These are phyloP conservation scores for Panus rudis DNA, from an alignment of 768 basidiomycete genomes.

Conservation along the genomic window DNA sequence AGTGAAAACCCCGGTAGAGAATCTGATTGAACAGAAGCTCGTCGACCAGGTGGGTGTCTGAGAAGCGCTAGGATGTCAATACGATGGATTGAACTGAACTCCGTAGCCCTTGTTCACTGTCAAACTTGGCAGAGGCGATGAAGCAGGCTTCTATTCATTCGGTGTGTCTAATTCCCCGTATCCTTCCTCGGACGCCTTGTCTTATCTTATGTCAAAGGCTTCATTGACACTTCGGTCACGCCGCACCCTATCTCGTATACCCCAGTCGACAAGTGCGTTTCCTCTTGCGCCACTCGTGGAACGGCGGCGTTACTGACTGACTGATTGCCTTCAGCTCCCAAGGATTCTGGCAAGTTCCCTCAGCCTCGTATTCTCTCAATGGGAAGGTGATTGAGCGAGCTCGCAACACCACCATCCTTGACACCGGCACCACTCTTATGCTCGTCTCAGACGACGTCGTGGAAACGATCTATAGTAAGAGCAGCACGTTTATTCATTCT, in stretches of 20 bases:
- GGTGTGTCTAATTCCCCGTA: conserved; percentile 15
- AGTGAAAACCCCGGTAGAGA: conserved; percentile 32
- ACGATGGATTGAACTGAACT: background rate
- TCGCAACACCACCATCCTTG: conserved; percentile 30
- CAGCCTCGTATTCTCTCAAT: conserved; percentile 19
- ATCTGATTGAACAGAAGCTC: conserved; percentile 30
- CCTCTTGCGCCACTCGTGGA: background rate
- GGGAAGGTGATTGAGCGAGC: conserved; percentile 19
- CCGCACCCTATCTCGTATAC: conserved; percentile 21
- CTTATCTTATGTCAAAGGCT: conserved; percentile 12
- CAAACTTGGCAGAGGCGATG: conserved; percentile 29
- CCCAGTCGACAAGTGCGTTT: conserved; percentile 19
- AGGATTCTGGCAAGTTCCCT: conserved; percentile 34
- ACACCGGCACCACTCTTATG: conserved; percentile 30
- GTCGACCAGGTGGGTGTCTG: conserved; percentile 15
- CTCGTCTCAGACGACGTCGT: conserved; percentile 27
- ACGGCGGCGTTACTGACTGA: background rate
- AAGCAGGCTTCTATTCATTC: conserved; percentile 34
- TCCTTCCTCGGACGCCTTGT: background rate
- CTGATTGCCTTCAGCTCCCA: conserved; percentile 20
- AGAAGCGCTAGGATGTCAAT: background rate
- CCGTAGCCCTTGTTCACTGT: conserved; percentile 28
- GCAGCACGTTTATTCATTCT: background rate
- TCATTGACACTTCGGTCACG: conserved; percentile 28
- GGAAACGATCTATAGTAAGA: conserved; percentile 26